Conservation (phyloP, 2,329 filamentous ascomycete species). For the Fusarium fujikuroi region DNA sequence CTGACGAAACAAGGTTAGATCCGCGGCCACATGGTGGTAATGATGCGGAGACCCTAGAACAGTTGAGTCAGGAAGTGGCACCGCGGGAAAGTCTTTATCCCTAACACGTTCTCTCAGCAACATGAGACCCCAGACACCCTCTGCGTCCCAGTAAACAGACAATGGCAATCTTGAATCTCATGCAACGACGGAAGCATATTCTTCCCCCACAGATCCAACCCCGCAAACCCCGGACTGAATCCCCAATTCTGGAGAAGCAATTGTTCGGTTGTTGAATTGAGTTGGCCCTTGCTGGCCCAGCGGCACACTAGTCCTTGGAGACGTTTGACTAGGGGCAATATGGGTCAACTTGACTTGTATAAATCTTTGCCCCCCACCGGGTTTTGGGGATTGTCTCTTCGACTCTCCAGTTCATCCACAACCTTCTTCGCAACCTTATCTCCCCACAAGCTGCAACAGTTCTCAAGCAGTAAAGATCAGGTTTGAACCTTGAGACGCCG, state of each 20-base stretch:
- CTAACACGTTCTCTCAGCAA: not conserved
- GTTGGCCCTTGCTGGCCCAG: constrained; percentile 3
- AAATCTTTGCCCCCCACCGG: constrained; percentile 39
- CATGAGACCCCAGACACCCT: not conserved
- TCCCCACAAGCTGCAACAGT: not conserved
- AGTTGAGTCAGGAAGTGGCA: not conserved
- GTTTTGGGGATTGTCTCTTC: not conserved
- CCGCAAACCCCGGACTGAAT: constrained; percentile 45
- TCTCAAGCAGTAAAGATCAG: not conserved
- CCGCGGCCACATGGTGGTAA: constrained; percentile 20
- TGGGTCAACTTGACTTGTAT: constrained; percentile 29
- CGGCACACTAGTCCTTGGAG: constrained; percentile 16
- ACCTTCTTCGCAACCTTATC: constrained; percentile 18
- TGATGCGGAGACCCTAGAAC: constrained; percentile 16
- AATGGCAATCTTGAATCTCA: constrained; percentile 30
- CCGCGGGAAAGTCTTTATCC: constrained; percentile 41
- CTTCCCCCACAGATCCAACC: constrained; percentile 44
- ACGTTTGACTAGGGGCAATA: constrained; percentile 10
- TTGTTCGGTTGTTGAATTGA: constrained; percentile 17
- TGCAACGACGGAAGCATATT: constrained; percentile 42
- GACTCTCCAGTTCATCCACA: constrained; percentile 23
- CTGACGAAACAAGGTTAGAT: constrained; percentile 40
- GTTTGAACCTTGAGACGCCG: not conserved
- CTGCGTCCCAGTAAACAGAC: constrained; percentile 9
- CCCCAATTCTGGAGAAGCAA: constrained; percentile 33